Evolutionary conservation across 2,329 filamentous ascomycete genomes (phyloP).

Genomic region (Fusarium graminum): DNA sequence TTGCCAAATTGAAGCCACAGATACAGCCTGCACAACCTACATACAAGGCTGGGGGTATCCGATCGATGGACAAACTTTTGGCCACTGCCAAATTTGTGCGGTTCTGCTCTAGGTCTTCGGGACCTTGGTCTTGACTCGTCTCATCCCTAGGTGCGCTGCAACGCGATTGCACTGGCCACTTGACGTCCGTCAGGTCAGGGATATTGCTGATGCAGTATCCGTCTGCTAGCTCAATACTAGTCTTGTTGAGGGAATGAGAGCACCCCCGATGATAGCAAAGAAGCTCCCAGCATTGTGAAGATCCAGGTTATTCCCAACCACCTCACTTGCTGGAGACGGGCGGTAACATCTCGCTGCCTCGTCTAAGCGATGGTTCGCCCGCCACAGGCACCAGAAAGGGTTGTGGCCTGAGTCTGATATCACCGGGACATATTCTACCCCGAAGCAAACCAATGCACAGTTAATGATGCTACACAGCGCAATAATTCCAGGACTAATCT

Average conservation of each 20-base stretch:
- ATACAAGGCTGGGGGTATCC: slow-evolving; percentile 12
- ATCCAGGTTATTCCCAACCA: not conserved
- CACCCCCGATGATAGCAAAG: not conserved
- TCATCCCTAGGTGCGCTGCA: not conserved
- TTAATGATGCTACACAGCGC: not conserved
- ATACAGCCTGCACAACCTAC: not conserved
- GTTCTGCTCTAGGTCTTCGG: not conserved
- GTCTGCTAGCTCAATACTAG: not conserved
- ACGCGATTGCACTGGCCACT: not conserved
- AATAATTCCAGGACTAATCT: not conserved
- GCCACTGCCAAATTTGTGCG: not conserved
- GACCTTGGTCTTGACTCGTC: not conserved
- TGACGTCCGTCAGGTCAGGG: not conserved
- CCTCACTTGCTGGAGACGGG: not conserved
- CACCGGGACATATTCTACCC: not conserved
- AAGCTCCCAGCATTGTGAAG: not conserved
- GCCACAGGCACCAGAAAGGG: not conserved
- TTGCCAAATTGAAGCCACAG: slow-evolving; percentile 4
- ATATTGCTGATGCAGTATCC: not conserved
- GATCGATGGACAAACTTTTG: not conserved
- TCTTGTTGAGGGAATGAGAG: not conserved
- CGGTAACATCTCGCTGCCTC: slow-evolving; percentile 1
- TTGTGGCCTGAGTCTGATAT: not conserved
- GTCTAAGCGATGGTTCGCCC: not conserved
- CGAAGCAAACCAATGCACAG: not conserved